Evolutionary conservation across 768 basidiomycete genomes (phyloP).

Genomic region (Mycena crocata): DNA sequence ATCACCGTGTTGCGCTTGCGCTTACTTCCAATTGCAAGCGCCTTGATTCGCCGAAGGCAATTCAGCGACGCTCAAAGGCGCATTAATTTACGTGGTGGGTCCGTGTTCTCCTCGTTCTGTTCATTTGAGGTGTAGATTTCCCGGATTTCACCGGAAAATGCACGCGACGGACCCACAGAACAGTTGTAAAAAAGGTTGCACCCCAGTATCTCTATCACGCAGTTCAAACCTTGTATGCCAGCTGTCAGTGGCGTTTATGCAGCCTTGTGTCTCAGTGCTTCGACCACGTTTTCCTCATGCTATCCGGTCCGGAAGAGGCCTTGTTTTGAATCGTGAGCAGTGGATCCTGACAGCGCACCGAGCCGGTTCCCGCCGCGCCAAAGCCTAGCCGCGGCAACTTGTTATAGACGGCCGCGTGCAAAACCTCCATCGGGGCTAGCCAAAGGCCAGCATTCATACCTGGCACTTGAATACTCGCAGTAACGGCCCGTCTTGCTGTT

Average conservation of each 20-base stretch:
- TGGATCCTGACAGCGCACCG: too few relatives aligned
- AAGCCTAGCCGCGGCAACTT: not conserved
- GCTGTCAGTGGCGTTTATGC: conserved; percentile 22
- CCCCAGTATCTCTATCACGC: not conserved
- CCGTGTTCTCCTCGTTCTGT: conserved; percentile 21
- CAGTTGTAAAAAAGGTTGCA: not conserved
- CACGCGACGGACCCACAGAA: conserved; percentile 16
- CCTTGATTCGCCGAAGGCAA: not conserved
- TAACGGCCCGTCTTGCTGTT: too few relatives aligned
- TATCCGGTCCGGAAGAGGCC: conserved; percentile 19
- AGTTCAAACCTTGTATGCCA: conserved; percentile 14
- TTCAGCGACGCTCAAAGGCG: not conserved
- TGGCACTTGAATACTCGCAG: too few relatives aligned
- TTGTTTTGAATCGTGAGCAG: not conserved
- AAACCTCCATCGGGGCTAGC: not conserved
- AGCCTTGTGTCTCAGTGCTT: conserved; percentile 13
- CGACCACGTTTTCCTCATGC: conserved; percentile 20
- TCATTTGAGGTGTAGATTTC: not conserved
- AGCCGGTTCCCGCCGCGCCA: not conserved
- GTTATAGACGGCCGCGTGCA: not conserved
- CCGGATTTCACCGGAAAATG: not conserved
- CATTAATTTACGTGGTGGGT: conserved; percentile 7
- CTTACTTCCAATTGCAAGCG: not conserved
- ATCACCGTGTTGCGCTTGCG: not conserved
- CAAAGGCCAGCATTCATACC: too few relatives aligned